Evolutionary conservation across 2,329 filamentous ascomycete species (phyloP), one percentile per base, ranked within the genome.

Genomic region (Neonectria neomacrospora): DNA sequence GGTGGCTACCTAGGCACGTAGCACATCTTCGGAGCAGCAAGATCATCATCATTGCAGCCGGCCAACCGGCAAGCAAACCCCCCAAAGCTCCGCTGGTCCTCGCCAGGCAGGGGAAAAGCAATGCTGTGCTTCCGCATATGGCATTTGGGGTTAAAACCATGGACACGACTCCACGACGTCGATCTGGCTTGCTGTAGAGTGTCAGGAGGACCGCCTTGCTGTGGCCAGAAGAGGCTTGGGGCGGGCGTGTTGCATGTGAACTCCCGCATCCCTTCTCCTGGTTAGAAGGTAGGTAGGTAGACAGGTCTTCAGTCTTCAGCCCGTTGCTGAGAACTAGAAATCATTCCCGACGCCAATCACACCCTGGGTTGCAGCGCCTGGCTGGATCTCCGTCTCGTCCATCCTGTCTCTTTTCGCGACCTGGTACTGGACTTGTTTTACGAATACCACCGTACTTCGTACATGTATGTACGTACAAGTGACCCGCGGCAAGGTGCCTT

Each of bases 401-500:
- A 14, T 47, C 44, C 61, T 50, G 44, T 50, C 54, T 50, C 62
- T 54, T 37, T 47, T 42, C 42, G 22, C 37, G 37, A 55, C 34
- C 34, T n/a, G 14, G 34, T 3, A n/a, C 51, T 59, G 42, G 55
- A 55, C 45, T 59, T 55, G 48, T 18, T 41, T 41, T 41, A 41
- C 37, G 37, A 20, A 41, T 41, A 41, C 37, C 8, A 20, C 8
- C 18, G 37, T 41, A 20, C 37, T 10, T 41, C 34, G 34, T 37
- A 37, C 14, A 14, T 37, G 34, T n/a, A 37, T 16, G 34, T 37
- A 37, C 34, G 34, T 41, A 41, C 37, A 57, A 42, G 30, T 32
- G 42, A 60, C 48, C 56, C 41, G 51, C 66, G 63, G 70, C 68
- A 67, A 58, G 65, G 66, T 44, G 65, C 70, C 71, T 73, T 73